Base-by-base conservation (phyloP, 768 basidiomycete genomes). In the Phlebiopsis flavidoalba region DNA sequence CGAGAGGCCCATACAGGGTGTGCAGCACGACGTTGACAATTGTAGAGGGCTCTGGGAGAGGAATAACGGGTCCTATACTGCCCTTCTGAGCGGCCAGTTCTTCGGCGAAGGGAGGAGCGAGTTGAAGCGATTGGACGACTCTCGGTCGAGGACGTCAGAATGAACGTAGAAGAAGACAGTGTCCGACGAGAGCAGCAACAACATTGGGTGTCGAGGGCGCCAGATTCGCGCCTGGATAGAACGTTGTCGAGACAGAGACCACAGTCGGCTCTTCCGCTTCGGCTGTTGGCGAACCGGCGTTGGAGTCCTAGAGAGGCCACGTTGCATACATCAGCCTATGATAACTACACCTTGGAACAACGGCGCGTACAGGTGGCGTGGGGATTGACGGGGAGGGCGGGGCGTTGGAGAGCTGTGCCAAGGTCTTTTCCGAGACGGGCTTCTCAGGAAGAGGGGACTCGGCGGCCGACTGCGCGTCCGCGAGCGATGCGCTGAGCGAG, bases 151-250 rank as follows among this genome's bases (percentile, higher is more conserved):
- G 55, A 83, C 66, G 47, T 83, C 75, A 0, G 78, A 75, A 70
- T 93, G 89, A 6, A 87, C 86, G 67, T 93, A 93, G 79, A 94
- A 94, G 73, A 91, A 91, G 45, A 94, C 89, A 17, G 82, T 80
- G 67, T 94, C 92, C 31, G 84, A 79, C 2, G 89, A 86, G 58
- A 91, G 74, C 53, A 91, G 73, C 65, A n/a, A 88, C 78, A 48
- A 84, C 65, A 69, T 93, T 87, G 0, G 88, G 83, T 1, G 79
- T 77, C n/a, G 79, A 70, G 0, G 80, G 66, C 37, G 82, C 76
- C 62, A 81, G 80, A 60, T 84, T 67, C 3, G 88, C 84, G 40
- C 82, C 84, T 2, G 91, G 89, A 67, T 82, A 86, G 74, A 93
- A 93, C 0, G 89, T 89, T 26, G 91, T 93, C 15, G 90, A 92